phyloP scores from a whole-genome alignment of 2,329 filamentous ascomycete species.

The Phaeophleospora eucalypticola region DNA sequence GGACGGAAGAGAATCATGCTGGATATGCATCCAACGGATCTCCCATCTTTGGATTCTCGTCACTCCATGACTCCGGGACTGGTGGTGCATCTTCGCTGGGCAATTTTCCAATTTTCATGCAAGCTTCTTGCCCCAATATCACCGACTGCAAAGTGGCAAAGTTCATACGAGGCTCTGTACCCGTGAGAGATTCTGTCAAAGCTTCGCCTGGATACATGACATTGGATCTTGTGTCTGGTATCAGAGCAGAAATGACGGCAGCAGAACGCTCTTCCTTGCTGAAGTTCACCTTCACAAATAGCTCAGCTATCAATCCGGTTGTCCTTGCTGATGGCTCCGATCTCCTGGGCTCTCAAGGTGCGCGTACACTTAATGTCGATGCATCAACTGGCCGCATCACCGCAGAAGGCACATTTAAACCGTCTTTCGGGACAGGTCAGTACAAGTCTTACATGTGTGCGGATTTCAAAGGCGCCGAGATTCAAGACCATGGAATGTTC shows the following conservation, averaged over 20 bases:
- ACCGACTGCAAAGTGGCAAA: slow-evolving; percentile 43
- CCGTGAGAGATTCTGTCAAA: slow-evolving; percentile 45
- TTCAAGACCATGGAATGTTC: slow-evolving; percentile 56
- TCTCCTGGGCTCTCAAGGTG: slow-evolving; percentile 48
- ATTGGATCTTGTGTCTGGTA: slow-evolving; percentile 51
- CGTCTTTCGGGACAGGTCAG: slow-evolving; percentile 57
- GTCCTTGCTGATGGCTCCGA: slow-evolving; percentile 58
- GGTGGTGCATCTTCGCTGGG: slow-evolving; percentile 58
- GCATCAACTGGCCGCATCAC: slow-evolving; percentile 50
- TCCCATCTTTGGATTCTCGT: slow-evolving; percentile 41
- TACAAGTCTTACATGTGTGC: slow-evolving; percentile 58
- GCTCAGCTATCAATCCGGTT: slow-evolving; percentile 44
- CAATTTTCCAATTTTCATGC: slow-evolving; percentile 68
- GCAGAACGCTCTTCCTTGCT: slow-evolving; percentile 57
- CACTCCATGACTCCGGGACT: slow-evolving; percentile 49
- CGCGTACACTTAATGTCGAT: slow-evolving; percentile 51
- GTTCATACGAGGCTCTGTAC: slow-evolving; percentile 47
- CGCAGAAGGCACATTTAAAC: slow-evolving; percentile 56
- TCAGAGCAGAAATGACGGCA: slow-evolving; percentile 58
- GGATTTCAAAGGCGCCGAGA: slow-evolving; percentile 50
- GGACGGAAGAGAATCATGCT: slow-evolving; percentile 30
- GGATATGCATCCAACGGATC: slow-evolving; percentile 50
- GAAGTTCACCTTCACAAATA: slow-evolving; percentile 51
- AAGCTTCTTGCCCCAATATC: slow-evolving; percentile 56
- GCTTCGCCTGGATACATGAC: slow-evolving; percentile 58